Base-by-base conservation (phyloP, 352 stramenopile species). In the Phytophthora podocarpi region DNA sequence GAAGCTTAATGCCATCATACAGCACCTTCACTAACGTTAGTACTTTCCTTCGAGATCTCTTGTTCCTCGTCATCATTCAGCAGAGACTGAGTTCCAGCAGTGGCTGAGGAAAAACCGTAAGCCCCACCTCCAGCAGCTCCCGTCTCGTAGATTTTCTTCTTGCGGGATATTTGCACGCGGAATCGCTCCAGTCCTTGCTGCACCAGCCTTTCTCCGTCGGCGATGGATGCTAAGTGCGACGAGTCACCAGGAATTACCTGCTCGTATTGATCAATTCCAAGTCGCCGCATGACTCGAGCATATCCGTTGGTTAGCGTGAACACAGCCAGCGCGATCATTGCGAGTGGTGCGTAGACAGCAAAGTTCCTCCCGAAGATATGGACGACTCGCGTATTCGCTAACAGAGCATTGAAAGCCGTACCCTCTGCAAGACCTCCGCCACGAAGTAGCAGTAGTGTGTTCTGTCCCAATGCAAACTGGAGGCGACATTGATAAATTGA, bases 261-360 rank as follows among this genome's bases (percentile, higher is more conserved):
- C 48, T 92, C 80, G 60, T 90, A 89, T 59, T 89, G 80, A 7
- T 89, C 79, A 28, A 92, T 64, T 12, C 79, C 79, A n/a, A 90
- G 45, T 11, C 55, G 41, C 32, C 72, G 72, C 64, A 92, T 76
- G 9, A 80, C 55, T 27, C 71, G 70, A 37, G 78, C 79, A 43
- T 89, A 90, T 26, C 70, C 72, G 32, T 91, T 76, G 11, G 36
- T 41, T 4, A 88, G 40, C 2, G 78, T 87, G 26, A 82, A 82
- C 2, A 37, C 68, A 4, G 71, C 73, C 21, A 92, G 55, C 15
- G 74, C 55, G 24, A 88, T 67, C 74, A 92, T 80, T 3, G 83
- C 41, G 5, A 85, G 37, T 8, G 82, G 80, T 11, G 77, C 76
- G 41, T 90, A 89, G 3, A 86, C 64, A 0, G 72, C 72, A 37